Evolutionary conservation across 192 early-diverging fungal species (phyloP), one percentile per base, ranked within the genome.

Genomic region (Linnemannia schmuckeri): DNA sequence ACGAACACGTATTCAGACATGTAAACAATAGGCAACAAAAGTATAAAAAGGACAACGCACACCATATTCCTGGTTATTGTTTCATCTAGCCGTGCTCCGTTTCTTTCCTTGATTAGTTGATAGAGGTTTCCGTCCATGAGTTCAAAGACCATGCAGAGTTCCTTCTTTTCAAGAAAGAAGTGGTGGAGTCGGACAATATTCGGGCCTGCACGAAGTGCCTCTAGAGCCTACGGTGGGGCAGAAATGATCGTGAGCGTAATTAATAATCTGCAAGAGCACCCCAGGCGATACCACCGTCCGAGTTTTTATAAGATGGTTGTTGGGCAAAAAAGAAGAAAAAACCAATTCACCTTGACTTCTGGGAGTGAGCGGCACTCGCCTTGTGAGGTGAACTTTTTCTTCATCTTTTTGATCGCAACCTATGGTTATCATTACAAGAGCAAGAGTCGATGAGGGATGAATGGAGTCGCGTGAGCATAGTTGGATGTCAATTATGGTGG

Each of bases 101-200:
- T 93, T 33, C 94, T 91, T 27, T 94, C 91, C 74, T 95, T 95
- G 15, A 96, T 96, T 72, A 95, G 83, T 88, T 99, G 97, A 86
- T 98, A 98, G 55, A 99, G 88, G 87, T 99, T 98, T 37, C 96
- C 97, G 73, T 99, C 96, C 94, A 98, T 96, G 74, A 94, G 96
- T 88, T 99, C 98, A 88, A 99, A 98, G 0, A 99, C 97, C 85
- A 99, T 97, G 80, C 94, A 94, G 12, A 98, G 93, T 80, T 97
- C 96, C 82, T 97, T 96, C 83, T 94, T 94, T 41, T 94, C 92
- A 17, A 97, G 92, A 81, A 98, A 94, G 46, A 96, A 96, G 49
- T 98, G 97, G 46, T 94, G 91, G 27, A 99, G 90, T 22, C 88
- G 91, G 55, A 99, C 93, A 69, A 99, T 95, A 88, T 98, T 96